Evolutionary conservation across 2,329 filamentous ascomycete species (phyloP).

Genomic region (Fusarium penzigii): DNA sequence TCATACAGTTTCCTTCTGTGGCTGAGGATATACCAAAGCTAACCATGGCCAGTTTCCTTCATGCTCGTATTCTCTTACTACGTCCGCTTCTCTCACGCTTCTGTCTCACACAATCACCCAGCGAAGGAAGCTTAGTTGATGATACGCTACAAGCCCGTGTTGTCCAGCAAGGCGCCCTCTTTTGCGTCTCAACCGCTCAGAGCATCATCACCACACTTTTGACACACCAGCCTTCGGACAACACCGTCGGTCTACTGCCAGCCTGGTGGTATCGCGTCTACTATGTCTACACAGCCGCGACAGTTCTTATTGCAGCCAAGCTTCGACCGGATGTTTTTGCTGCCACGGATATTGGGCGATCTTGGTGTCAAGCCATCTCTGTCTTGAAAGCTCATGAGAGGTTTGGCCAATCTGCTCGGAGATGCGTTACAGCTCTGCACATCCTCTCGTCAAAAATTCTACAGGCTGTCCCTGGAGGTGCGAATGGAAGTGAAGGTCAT

Average conservation of each 20-base stretch:
- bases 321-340: constrained; percentile 36
- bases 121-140: constrained; percentile 6
- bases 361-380: constrained; percentile 36
- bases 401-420: constrained; percentile 34
- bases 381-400: constrained; percentile 35
- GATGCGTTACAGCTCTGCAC: constrained; percentile 36
- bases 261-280: constrained; percentile 43
- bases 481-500: neutral
- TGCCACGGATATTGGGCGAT: constrained; percentile 24
- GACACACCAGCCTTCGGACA: constrained; percentile 32
- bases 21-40: neutral
- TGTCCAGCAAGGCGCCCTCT: constrained; percentile 34
- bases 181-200: constrained; percentile 38
- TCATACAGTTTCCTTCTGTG: neutral
- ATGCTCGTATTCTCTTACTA: constrained; percentile 37
- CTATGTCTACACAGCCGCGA: constrained; percentile 40
- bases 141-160: constrained; percentile 31
- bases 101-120: constrained; percentile 28
- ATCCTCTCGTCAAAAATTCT: constrained; percentile 37
- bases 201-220: constrained; percentile 33
- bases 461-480: constrained; percentile 17
- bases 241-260: constrained; percentile 35
- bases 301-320: constrained; percentile 38
- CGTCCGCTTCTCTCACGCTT: constrained; percentile 35
- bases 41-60: constrained; percentile 29